Conservation (phyloP, 805 yeast species). For the Schizosaccharomyces japonicus region DNA sequence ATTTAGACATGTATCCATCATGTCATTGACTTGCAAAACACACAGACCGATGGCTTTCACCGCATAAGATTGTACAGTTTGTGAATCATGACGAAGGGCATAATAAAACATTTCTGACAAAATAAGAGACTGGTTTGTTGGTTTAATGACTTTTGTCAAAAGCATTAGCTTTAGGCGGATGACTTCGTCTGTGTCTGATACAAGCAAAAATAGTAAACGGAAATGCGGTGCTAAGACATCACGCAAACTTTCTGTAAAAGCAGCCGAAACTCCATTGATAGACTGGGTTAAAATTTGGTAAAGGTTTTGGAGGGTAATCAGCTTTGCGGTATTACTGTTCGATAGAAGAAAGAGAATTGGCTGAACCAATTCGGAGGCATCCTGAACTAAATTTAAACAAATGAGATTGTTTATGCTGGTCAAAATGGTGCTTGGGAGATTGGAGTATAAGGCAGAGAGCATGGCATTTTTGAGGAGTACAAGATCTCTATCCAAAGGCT, state of each 20-base stretch:
- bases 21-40: conserved; percentile 25
- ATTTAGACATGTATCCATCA: conserved; percentile 30
- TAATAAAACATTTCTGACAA: conserved; percentile 42
- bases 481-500: not conserved
- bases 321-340: not conserved
- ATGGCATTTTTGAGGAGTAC: conserved; percentile 1
- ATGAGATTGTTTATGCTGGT: conserved; percentile 2
- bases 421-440: conserved; percentile 6
- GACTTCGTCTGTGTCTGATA: conserved; percentile 25
- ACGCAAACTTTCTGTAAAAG: too few relatives aligned
- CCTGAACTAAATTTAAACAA: conserved; percentile 10
- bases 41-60: conserved; percentile 41
- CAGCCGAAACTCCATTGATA: too few relatives aligned
- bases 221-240: too few relatives aligned
- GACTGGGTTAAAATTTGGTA: conserved; percentile 16
- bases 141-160: conserved; percentile 33
- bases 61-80: conserved; percentile 21
- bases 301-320: conserved; percentile 12
- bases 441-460: not conserved
- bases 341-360: not conserved
- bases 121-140: conserved; percentile 27
- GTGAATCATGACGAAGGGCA: conserved; percentile 16
- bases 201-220: conserved; percentile 26
- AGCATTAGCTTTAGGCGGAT: conserved; percentile 36
- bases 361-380: conserved; percentile 26